phyloP scores from a whole-genome alignment of 495 filamentous ascomycete genomes.

The Xylaria sp. region DNA sequence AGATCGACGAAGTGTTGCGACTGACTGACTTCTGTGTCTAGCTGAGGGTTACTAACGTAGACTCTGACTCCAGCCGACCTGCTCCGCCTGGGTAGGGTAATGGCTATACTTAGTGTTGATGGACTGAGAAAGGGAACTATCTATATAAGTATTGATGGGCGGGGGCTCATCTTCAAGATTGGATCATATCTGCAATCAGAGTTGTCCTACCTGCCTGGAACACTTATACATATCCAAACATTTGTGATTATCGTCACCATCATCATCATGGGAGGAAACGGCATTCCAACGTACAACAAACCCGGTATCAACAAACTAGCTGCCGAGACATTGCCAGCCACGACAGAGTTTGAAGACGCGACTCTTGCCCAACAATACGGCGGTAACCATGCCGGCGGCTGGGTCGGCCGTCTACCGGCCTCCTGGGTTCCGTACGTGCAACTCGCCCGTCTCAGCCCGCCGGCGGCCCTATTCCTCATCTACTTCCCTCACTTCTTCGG shows the following conservation, averaged over 20 bases:
- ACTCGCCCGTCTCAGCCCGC: slow-evolving; percentile 45
- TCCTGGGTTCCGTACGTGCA: slow-evolving; percentile 49
- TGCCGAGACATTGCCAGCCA: not conserved
- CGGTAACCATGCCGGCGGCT: slow-evolving; percentile 40
- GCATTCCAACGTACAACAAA: slow-evolving; percentile 31
- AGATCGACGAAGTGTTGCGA: not conserved
- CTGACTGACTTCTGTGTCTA: not conserved
- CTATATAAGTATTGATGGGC: not conserved
- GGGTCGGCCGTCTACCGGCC: slow-evolving; percentile 38
- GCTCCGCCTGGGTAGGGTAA: not conserved
- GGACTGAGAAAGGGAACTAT: not conserved
- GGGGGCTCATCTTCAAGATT: not conserved
- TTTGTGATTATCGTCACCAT: not conserved
- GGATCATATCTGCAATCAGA: not conserved
- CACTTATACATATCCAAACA: not conserved
- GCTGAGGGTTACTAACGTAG: not conserved
- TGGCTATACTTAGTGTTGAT: not conserved
- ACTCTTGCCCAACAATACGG: slow-evolving; percentile 40
- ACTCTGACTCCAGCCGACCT: slow-evolving; percentile 7
- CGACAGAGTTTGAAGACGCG: slow-evolving; percentile 29
- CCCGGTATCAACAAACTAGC: slow-evolving; percentile 23
- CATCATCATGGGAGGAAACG: slow-evolving; percentile 23
- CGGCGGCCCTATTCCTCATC: slow-evolving; percentile 46
- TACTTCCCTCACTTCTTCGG: slow-evolving; percentile 51
- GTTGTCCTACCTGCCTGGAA: not conserved